These are phyloP conservation scores for Telopea speciosissima DNA, from an alignment of 177 flowering plant genomes.

Conservation along the genomic window DNA sequence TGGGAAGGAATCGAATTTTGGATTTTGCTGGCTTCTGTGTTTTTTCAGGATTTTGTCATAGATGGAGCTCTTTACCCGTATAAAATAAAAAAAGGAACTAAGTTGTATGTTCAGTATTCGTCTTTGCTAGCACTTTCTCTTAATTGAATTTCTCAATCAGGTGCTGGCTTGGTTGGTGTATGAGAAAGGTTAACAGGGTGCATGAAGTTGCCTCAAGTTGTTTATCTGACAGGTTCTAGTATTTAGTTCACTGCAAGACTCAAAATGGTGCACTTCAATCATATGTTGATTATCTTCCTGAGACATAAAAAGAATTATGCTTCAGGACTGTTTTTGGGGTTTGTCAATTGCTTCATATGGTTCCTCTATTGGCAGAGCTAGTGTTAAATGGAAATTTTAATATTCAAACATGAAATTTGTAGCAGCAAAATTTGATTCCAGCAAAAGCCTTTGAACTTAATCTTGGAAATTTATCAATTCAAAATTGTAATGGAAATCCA, in stretches of 20 bases:
- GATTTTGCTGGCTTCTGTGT: background rate
- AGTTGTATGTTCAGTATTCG: background rate
- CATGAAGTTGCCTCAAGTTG: background rate
- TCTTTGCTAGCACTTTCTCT: background rate
- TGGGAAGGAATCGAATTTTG: background rate
- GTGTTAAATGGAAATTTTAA: background rate
- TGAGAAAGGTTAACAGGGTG: background rate
- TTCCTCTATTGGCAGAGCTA: background rate
- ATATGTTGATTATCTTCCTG: background rate
- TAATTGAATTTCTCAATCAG: background rate
- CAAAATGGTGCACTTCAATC: background rate
- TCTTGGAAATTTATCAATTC: background rate
- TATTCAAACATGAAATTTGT: background rate
- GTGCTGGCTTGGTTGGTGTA: background rate
- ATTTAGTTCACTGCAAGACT: background rate
- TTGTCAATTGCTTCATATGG: too few relatives aligned
- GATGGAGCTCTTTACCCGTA: too few relatives aligned
- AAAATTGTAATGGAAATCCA: background rate
- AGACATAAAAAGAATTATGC: background rate
- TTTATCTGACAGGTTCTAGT: background rate
- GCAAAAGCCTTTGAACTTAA: background rate
- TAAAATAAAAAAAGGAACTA: background rate
- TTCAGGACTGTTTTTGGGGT: too few relatives aligned
- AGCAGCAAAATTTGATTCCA: too few relatives aligned
- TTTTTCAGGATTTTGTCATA: background rate